Conservation (phyloP, 768 basidiomycete species). For the Hypholoma fasciculare region DNA sequence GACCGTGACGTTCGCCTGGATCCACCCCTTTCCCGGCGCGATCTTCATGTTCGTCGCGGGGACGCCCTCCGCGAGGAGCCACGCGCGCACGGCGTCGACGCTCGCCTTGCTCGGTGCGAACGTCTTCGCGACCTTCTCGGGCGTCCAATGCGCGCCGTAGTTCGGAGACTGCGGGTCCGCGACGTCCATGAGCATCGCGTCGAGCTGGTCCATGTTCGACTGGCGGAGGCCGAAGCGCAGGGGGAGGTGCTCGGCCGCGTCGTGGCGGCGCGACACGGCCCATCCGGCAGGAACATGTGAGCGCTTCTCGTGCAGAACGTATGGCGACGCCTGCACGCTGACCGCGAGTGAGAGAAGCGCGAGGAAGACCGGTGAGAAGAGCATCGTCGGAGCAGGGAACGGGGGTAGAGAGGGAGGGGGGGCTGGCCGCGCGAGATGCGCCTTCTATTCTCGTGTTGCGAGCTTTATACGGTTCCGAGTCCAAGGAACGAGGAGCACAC, state of each 20-base stretch:
- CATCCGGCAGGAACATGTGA: constrained; percentile 40
- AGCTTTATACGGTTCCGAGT: neutral
- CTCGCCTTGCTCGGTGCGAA: constrained; percentile 42
- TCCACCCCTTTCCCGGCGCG: constrained; percentile 32
- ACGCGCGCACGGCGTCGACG: constrained; percentile 37
- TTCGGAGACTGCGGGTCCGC: constrained; percentile 45
- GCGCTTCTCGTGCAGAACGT: constrained; percentile 41
- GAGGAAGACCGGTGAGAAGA: constrained; percentile 5
- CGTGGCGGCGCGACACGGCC: constrained; percentile 35
- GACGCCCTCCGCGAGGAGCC: constrained; percentile 42
- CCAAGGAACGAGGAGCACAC: neutral
- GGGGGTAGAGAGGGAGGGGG: neutral
- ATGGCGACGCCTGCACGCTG: constrained; percentile 30
- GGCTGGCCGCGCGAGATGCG: neutral
- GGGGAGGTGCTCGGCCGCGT: constrained; percentile 33
- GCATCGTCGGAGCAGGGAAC: neutral
- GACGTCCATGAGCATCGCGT: constrained; percentile 40
- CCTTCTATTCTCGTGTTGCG: neutral
- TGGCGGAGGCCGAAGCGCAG: constrained; percentile 48
- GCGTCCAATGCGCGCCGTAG: constrained; percentile 49
- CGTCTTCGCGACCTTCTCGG: constrained; percentile 35
- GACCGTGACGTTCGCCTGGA: constrained; percentile 38
- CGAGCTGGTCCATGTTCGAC: constrained; percentile 40
- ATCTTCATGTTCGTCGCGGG: constrained; percentile 27
- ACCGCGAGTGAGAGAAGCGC: constrained; percentile 8